Base-by-base conservation (phyloP, 164 flowering plant genomes). In the Tetracentron sinense region DNA sequence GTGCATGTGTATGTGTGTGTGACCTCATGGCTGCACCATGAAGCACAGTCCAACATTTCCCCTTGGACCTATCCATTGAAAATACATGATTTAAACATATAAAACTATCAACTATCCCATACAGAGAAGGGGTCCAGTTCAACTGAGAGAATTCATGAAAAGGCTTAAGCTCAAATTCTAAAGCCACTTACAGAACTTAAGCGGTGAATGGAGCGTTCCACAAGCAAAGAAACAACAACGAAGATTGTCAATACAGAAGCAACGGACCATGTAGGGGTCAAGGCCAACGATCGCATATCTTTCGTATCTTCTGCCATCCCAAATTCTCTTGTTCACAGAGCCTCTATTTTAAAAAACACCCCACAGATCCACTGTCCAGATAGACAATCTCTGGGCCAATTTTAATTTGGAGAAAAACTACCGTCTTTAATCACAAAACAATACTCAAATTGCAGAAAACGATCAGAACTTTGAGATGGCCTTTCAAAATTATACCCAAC, bases 251-350 rank as follows among this genome's bases (percentile, higher is more conserved):
- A 75, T 6, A 94, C 99, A 35, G 89, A 69, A 17, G 95, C 97
- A 65, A 91, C 99, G 51, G 97, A 91, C 99, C 99, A 94, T 63
- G 99, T 94, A 44, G 99, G 99, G 20, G 97, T 91, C 70, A 89
- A 76, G 50, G 93, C 99, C 88, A 94, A 71, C n/a, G n/a, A n/a
- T n/a, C n/a, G n/a, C 72, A 76, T 57, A 60, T 87, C 91, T 48
- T 69, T 46, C 3, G 42, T 27, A 16, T 56, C 60, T 52, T 77
- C 90, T 44, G 63, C 79, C 95, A 88, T 88, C 21, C 2, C 22
- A 25, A 25, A 49, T 31, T 48, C 19, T 14, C 42, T 33, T 27
- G n/a, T n/a, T n/a, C n/a, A n/a, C n/a, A n/a, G n/a, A n/a, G n/a
- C n/a, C n/a, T n/a, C n/a, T n/a, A n/a, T n/a, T n/a, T n/a, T n/a